Conservation (phyloP, 345 rosid species). For the Gossypium australe region DNA sequence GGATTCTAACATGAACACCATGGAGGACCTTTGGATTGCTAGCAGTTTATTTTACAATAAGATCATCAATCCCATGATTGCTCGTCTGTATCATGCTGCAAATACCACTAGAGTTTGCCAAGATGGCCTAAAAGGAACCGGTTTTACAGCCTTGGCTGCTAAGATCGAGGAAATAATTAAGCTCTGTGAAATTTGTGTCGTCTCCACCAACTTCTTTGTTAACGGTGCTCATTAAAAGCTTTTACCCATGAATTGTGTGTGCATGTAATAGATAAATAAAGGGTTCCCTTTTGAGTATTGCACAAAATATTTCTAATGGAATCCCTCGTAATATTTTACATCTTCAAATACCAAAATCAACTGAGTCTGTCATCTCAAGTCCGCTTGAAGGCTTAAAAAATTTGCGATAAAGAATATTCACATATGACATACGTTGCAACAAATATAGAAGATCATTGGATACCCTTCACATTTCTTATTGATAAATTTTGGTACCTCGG, state of each 20-base stretch:
- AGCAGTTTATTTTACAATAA: slow-evolving; percentile 12
- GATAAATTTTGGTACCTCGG: background rate
- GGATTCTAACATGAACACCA: background rate
- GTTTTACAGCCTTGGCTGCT: background rate
- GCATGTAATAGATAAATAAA: background rate
- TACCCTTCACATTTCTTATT: background rate
- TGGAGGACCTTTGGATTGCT: slow-evolving; percentile 1
- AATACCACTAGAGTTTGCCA: slow-evolving; percentile 1
- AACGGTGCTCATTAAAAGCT: background rate
- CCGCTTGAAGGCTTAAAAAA: background rate
- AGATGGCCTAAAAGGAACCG: background rate
- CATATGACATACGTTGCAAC: background rate
- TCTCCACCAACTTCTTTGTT: background rate
- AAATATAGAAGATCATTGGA: background rate
- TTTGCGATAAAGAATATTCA: background rate
- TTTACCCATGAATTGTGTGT: background rate
- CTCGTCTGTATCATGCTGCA: background rate
- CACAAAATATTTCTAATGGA: background rate
- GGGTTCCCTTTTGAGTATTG: background rate
- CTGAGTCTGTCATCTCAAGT: background rate
- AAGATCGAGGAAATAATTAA: background rate
- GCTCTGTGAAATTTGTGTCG: slow-evolving; percentile 7
- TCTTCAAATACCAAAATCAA: background rate
- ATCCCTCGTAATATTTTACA: background rate
- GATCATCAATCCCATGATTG: slow-evolving; percentile 3